Evolutionary conservation across 2,329 filamentous ascomycete species (phyloP).

Genomic region (Talaromyces pinophilus): DNA sequence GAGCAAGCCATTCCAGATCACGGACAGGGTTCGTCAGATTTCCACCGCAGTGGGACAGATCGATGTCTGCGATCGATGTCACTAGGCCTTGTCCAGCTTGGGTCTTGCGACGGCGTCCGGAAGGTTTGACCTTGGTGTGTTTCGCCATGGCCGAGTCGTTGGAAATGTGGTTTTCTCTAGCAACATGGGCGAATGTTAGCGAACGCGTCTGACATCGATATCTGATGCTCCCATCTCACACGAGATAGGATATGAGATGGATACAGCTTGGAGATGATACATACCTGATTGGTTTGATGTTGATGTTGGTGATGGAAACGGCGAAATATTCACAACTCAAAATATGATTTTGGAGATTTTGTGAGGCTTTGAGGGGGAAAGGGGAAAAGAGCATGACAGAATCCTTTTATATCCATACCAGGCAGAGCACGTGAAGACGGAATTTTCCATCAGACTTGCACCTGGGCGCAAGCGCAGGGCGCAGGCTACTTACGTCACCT

Average conservation of each 20-base stretch:
- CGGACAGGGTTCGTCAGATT: background rate
- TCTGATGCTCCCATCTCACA: background rate
- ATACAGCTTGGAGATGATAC: background rate
- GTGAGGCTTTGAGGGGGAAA: background rate
- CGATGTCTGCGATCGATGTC: background rate
- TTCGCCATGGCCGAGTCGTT: background rate
- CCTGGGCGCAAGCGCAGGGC: background rate
- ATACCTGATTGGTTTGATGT: background rate
- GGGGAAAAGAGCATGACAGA: background rate
- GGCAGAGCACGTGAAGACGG: background rate
- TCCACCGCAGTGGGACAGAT: background rate
- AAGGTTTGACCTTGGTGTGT: background rate
- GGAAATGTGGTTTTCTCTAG: background rate
- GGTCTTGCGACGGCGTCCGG: background rate
- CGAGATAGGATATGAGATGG: background rate
- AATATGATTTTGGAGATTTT: background rate
- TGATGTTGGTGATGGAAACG: background rate
- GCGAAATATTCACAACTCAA: background rate
- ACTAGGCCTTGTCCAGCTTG: background rate
- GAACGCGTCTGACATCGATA: background rate
- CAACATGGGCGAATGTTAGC: background rate
- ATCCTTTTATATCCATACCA: background rate
- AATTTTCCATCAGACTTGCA: background rate
- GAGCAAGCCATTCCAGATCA: slow-evolving; percentile 10
- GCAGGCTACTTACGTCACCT: background rate